Base-by-base conservation (phyloP, 805 yeast species). In the Yarrowia sp. region DNA sequence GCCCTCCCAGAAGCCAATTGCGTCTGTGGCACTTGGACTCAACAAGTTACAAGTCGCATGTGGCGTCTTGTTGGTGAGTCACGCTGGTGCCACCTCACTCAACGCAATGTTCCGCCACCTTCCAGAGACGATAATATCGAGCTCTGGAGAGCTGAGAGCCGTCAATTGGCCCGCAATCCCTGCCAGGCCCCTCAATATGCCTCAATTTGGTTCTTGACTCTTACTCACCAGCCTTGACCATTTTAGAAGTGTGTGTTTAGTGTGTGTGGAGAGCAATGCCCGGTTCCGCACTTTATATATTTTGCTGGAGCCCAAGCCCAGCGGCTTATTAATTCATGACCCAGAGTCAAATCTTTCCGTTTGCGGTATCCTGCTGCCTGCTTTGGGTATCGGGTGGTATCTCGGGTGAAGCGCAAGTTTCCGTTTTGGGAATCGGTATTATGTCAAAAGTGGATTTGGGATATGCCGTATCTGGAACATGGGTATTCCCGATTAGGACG, bases 161-260 rank as follows among this genome's bases (percentile, higher is more conserved):
- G 3, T 16, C 48, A 43, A 43, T 43, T 43, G 48, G 9, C 32
- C 32, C 1, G 48, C 8, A 26, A 26, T 26, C n/a, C n/a, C n/a
- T n/a, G n/a, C n/a, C 10, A 8, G 24, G 28, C 9, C n/a, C 17
- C 46, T 41, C 46, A 41, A 41, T 41, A 5, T 8, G 46, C 46
- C 46, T n/a, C 46, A 14, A 22, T 22, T 22, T 12, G 19, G 30
- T 8, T 28, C 19, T 10, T 43, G 24, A n/a, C 32, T 28, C 22
- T 38, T 65, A 82, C 86, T 70, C 82, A 83, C 87, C 86, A 74
- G 87, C 87, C 78, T 83, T 83, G 69, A 84, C 87, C 87, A 84
- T 84, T 75, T 72, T 80, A 67, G 46, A 26, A n/a, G 61, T 54
- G 59, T 54, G 61, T 36, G 61, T 54, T 54, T 24, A 35, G 44